Evolutionary conservation across 495 filamentous ascomycete genomes (phyloP), one percentile per base, ranked within the genome.

Genomic region (Arthonia radiata): DNA sequence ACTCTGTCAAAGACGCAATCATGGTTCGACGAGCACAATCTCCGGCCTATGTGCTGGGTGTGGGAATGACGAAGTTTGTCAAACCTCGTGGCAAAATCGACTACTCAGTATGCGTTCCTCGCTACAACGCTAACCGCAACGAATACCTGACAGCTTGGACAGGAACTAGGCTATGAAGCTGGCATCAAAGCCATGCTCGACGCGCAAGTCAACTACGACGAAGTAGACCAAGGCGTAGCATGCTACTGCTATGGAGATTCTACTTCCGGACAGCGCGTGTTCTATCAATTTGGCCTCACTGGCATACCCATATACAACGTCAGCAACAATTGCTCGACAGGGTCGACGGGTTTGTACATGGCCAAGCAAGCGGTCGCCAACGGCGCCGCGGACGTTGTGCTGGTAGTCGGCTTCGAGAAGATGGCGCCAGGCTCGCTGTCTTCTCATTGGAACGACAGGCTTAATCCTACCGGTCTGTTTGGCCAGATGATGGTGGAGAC

Each of bases 1-100:
- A 40, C 23, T 23, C 39, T 43, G 40, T 33, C 33, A 8, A 23
- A 24, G 23, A 15, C 27, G 14, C 8, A 5, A 32, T 18, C 24
- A 64, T 64, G 59, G 53, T 44, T 25, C 60, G 57, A 34, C 61
- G 56, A 39, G 40, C 48, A 45, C 37, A 44, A 16, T 44, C 48
- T 18, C 64, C 61, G 33, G 61, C 62, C 57, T 94, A 92, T 56
- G 77, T 94, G 44, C 66, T 94, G 18, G 83, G 83, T 52, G 83
- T 94, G 37, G 83, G 83, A 48, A 82, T 94, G 71, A 97, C 86
- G 53, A 89, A 89, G 50, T 97, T 97, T 62, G 78, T 92, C 61
- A 97, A 94, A 57, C 86, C 86, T 2, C 64, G 83, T 13, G 80
- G 81, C 42, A 82, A 86, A 49, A 21, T 18, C 18, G 3, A 10